phyloP scores from a whole-genome alignment of 1,284 basidiomycete species.

The Tilletia indica region DNA sequence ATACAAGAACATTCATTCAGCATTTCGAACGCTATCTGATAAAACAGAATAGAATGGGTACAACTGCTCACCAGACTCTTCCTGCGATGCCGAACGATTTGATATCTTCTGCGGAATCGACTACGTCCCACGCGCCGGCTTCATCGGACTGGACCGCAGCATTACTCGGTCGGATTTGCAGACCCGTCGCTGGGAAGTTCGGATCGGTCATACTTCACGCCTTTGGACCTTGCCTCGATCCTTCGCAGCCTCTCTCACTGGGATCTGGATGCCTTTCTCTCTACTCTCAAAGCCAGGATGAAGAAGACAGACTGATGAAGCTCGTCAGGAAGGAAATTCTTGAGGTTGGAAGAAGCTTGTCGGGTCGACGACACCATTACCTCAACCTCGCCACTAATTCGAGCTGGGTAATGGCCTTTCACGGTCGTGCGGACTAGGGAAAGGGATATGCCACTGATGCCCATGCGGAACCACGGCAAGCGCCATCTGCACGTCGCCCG shows the following conservation, averaged over 20 bases:
- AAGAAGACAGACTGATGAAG: too few relatives aligned
- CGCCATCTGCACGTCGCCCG: not conserved
- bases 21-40: not conserved
- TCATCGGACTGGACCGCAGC: not conserved
- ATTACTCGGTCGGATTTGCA: constrained; percentile 41
- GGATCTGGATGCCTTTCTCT: too few relatives aligned
- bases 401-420: too few relatives aligned
- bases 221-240: too few relatives aligned
- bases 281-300: too few relatives aligned
- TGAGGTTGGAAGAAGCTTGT: too few relatives aligned
- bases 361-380: too few relatives aligned
- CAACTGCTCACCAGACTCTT: constrained; percentile 39
- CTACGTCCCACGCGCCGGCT: not conserved
- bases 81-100: constrained; percentile 51
- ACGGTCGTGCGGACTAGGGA: too few relatives aligned
- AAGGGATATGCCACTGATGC: not conserved
- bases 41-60: not conserved
- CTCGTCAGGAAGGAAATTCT: too few relatives aligned
- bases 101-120: constrained; percentile 46
- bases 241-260: too few relatives aligned
- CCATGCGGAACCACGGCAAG: not conserved
- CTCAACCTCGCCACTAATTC: too few relatives aligned
- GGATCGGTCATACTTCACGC: constrained; percentile 25
- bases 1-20: too few relatives aligned
- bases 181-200: constrained; percentile 39